Evolutionary conservation across 106 monocot species (phyloP), one percentile per base, ranked within the genome.

Genomic region (Cymbidium sinense): DNA sequence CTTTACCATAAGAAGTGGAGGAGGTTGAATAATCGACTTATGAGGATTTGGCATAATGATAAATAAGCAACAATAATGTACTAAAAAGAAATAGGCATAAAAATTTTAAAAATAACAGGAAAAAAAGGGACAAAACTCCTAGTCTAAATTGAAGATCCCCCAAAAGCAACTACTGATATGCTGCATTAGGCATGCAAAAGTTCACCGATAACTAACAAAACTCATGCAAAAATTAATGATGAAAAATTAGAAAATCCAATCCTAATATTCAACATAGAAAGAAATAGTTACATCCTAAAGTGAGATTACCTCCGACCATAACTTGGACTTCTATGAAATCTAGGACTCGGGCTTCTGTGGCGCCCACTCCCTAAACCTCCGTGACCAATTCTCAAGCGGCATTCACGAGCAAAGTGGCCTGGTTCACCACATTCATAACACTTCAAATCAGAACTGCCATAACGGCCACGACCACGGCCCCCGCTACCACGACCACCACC

Each of bases 381-480:
- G 64, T 90, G 74, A 72, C 93, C 96, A 82, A 90, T 83, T 18
- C 93, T 86, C 31, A 87, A 47, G 20, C 95, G 90, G 65, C 96
- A 96, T 67, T 93, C 96, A 80, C 96, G 89, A 80, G 93, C 96
- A 86, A 96, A 96, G 61, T 96, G 96, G 58, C 96, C 93, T 19
- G 89, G 64, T 64, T 96, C 93, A 23, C 96, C 96, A 81, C 96
- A 96, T 64, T 96, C 93, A 58, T 93, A 96, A 64, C 93, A 96
- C 69, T 89, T 93, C 84, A 84, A 80, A 78, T 91, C 89, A 41
- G 89, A 89, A 34, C 93, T 88, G 70, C 82, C 75, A 78, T 80
- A 18, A 65, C 74, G 75, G n/a, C 37, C 35, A 70, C 77, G 62
- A 61, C 84, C 67, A 75, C 76, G 27, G 21, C 67, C 39, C 50